phyloP scores from a whole-genome alignment of 805 yeast species.

The Barnettozyma salicaria region DNA sequence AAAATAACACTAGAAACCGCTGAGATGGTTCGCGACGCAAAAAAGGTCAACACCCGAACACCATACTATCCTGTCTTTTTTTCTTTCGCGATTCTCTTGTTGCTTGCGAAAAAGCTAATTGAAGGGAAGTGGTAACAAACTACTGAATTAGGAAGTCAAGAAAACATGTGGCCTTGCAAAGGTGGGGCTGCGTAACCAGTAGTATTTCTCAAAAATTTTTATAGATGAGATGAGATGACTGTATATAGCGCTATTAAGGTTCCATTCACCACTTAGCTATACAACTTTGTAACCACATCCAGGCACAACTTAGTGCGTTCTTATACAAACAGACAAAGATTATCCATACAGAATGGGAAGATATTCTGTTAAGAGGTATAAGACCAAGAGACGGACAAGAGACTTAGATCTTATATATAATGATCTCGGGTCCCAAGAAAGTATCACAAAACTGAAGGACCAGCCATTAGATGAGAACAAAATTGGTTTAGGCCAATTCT shows the following conservation, averaged over 20 bases:
- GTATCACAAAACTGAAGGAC: constrained; percentile 61
- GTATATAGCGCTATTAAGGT: no score
- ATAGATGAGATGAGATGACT: constrained; percentile 4
- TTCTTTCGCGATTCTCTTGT: no score
- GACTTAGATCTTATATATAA: constrained; percentile 78
- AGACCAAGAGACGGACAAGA: constrained; percentile 81
- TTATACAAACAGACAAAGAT: no score
- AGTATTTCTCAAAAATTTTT: no score
- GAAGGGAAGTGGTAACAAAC: no score
- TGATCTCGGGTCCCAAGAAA: constrained; percentile 61
- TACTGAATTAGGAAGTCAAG: constrained; percentile 8
- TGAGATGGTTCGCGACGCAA: constrained; percentile 3
- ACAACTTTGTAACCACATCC: no score
- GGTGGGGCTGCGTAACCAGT: background rate
- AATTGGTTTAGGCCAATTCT: constrained; percentile 93
- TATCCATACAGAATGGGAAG: constrained; percentile 58
- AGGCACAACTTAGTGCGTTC: no score
- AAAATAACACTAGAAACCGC: background rate
- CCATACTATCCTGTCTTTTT: background rate
- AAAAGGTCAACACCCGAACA: background rate
- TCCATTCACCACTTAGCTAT: no score
- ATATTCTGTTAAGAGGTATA: constrained; percentile 78
- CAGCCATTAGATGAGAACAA: constrained; percentile 85
- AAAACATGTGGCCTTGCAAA: no score
- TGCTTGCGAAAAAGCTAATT: no score